Conservation (phyloP, 2,329 filamentous ascomycete species). For the Torrubiellomyces zombiae region DNA sequence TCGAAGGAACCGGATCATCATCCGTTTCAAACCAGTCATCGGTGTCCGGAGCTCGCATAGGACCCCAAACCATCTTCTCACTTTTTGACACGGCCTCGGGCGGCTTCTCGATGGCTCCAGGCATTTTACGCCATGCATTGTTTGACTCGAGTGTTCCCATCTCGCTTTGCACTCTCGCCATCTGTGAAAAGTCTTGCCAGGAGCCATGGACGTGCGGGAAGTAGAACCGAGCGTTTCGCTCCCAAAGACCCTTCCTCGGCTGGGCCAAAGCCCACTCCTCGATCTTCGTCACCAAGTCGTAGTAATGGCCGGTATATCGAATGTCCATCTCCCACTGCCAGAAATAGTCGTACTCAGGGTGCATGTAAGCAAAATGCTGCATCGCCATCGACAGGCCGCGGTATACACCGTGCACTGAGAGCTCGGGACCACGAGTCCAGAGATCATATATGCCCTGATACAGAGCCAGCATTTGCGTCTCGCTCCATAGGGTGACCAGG, state of each 20-base stretch:
- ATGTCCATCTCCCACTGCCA: slow-evolving; percentile 97
- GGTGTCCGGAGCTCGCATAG: slow-evolving; percentile 49
- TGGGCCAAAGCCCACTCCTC: slow-evolving; percentile 54
- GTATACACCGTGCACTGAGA: slow-evolving; percentile 83
- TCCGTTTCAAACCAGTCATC: slow-evolving; percentile 57
- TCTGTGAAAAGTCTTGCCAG: slow-evolving; percentile 63
- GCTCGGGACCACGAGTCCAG: slow-evolving; percentile 44
- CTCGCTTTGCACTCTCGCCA: slow-evolving; percentile 60
- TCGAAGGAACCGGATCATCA: slow-evolving; percentile 58
- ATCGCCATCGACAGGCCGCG: slow-evolving; percentile 87
- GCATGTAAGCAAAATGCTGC: slow-evolving; percentile 78
- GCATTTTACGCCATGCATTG: slow-evolving; percentile 45
- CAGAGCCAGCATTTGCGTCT: slow-evolving; percentile 77
- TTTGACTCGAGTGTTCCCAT: slow-evolving; percentile 48
- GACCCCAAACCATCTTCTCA: slow-evolving; percentile 68
- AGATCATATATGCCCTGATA: slow-evolving; percentile 79
- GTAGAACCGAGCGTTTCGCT: slow-evolving; percentile 64
- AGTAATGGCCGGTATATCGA: slow-evolving; percentile 78
- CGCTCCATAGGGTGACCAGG: slow-evolving; percentile 83
- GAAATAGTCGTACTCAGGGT: slow-evolving; percentile 79
- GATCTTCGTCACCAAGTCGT: slow-evolving; percentile 53
- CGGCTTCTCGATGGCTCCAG: slow-evolving; percentile 22
- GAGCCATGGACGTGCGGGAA: slow-evolving; percentile 58
- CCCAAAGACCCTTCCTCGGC: slow-evolving; percentile 67
- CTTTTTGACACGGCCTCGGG: slow-evolving; percentile 19